These are phyloP conservation scores for Coix lacrymajobi DNA, from an alignment of 176 grass and related monocot genomes.

Conservation along the genomic window DNA sequence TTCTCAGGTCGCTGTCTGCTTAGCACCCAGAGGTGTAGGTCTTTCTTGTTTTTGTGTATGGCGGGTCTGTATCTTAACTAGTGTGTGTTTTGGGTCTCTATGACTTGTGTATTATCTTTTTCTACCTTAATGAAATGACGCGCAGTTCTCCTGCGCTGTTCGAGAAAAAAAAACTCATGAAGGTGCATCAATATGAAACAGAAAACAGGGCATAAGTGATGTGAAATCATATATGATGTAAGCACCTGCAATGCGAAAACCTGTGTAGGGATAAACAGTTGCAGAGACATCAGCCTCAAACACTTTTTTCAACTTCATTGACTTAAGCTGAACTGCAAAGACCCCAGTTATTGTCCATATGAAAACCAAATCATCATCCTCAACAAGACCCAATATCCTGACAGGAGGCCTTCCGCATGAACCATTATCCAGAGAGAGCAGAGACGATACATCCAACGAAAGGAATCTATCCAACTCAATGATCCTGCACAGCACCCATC, in stretches of 20 bases:
- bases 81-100: too few species aligned
- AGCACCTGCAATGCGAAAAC: background rate
- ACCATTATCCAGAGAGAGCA: background rate
- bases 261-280: constrained; percentile 7
- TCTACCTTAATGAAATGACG: too few species aligned
- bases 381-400: constrained; percentile 31
- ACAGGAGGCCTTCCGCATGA: background rate
- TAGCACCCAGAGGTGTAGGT: too few species aligned
- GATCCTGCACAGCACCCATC: constrained; percentile 17
- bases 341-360: constrained; percentile 27
- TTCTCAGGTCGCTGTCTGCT: too few species aligned
- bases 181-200: background rate
- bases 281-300: constrained; percentile 13
- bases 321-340: constrained; percentile 26
- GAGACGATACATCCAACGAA: background rate
- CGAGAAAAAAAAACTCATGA: too few species aligned
- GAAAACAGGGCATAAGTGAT: background rate
- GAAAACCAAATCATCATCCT: constrained; percentile 34
- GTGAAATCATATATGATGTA: background rate
- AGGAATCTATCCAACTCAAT: constrained; percentile 10
- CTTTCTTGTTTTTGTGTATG: too few species aligned
- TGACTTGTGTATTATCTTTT: too few species aligned
- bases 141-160: too few species aligned
- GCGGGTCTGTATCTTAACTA: too few species aligned
- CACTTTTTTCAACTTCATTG: constrained; percentile 20